Base-by-base conservation (phyloP, 2,329 filamentous ascomycete species). In the Hysterium pulicare region DNA sequence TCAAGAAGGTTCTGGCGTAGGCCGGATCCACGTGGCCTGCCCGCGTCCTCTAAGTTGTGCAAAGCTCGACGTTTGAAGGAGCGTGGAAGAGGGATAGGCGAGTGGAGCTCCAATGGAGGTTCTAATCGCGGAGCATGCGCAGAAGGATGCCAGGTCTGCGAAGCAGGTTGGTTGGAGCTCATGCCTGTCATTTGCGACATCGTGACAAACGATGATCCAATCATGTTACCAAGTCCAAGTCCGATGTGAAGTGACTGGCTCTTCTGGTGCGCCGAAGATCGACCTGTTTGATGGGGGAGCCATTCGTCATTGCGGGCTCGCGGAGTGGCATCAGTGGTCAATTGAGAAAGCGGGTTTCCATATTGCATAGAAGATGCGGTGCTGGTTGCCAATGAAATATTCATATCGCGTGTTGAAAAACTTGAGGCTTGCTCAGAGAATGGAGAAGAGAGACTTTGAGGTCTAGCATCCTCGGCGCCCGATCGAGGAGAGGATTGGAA, bases 41-140 rank as follows among this genome's bases (percentile, higher is more conserved):
- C 49, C 39, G 57, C 56, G 20, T 80, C 74, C 44, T 79, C 75
- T 33, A 79, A 62, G 45, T 74, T 74, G 44, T 75, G 71, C 31
- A 75, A 70, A 46, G 79, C 79, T 42, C 80, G 76, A 44, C 80
- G 75, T 58, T 82, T 81, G 53, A 78, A 72, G 2, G 73, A 71
- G 36, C 74, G 75, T 7, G 74, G 70, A 22, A 75, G 70, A 3
- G 77, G 71, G 16, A 69, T 66, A 7, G 73, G 73, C 7, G 72
- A 67, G 43, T 80, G 75, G 45, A 81, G 65, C 46, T 77, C 75
- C 33, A 81, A 71, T 13, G 79, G 78, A 3, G 79, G 78, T 28
- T 69, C 71, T 10, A 76, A 56, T 13, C 60, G 49, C 26, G 59
- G 49, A n/a, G 55, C 45, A 11, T 55, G 52, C 22, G 49, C 43